These are phyloP conservation scores for Aspergillus affinis DNA, from an alignment of 495 filamentous ascomycete species.

Conservation along the genomic window DNA sequence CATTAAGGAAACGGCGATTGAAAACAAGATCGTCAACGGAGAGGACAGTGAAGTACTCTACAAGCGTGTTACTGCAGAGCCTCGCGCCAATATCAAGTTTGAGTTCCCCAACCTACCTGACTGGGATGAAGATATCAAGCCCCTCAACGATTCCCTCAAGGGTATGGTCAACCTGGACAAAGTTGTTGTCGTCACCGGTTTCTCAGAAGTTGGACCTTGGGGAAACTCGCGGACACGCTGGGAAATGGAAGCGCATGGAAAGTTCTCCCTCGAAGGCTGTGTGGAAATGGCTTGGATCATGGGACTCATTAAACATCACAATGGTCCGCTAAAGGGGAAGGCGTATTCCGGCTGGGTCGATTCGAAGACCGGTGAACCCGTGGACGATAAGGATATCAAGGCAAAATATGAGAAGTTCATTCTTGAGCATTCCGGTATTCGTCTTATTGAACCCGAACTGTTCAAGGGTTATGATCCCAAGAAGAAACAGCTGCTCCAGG, in stretches of 20 bases:
- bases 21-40: constrained; percentile 97
- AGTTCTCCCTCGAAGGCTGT: constrained; percentile 97
- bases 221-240: constrained; percentile 96
- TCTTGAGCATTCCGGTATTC: constrained; percentile 94
- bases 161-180: constrained; percentile 99
- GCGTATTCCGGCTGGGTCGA: constrained; percentile 98
- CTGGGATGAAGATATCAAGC: constrained; percentile 88
- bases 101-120: constrained; percentile 87
- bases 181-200: constrained; percentile 96
- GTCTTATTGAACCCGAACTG: constrained; percentile 94
- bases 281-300: constrained; percentile 99
- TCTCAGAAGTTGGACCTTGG: constrained; percentile 95
- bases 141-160: constrained; percentile 81
- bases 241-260: constrained; percentile 97
- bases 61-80: constrained; percentile 88
- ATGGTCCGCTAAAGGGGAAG: constrained; percentile 96
- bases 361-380: constrained; percentile 86
- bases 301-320: constrained; percentile 98
- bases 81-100: constrained; percentile 95
- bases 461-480: constrained; percentile 98
- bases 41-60: constrained; percentile 89
- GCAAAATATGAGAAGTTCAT: constrained; percentile 94
- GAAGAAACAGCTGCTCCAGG: constrained; percentile 96
- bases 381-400: constrained; percentile 98
- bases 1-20: constrained; percentile 91